Percentiles rank a stretch among this genome's conserved stretches.
phyloP scores from a whole-genome alignment of 352 stramenopile species.

The Globisporangium okanoganense region DNA sequence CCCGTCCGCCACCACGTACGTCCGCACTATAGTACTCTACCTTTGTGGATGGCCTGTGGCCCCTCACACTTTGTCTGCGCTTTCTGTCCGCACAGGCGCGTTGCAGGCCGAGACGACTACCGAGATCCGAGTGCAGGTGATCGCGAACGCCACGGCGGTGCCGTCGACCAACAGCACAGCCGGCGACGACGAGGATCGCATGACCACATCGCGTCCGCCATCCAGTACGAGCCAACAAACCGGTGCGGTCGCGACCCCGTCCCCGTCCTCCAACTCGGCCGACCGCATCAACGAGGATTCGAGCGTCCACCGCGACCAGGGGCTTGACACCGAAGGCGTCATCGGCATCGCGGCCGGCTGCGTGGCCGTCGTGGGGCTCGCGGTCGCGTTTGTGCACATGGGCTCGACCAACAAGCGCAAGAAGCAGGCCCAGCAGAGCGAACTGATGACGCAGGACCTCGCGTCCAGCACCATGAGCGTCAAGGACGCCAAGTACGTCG shows the following conservation, averaged over 20 bases:
- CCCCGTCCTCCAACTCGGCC: not conserved
- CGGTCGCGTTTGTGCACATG: slow-evolving; percentile 10
- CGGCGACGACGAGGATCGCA: not conserved
- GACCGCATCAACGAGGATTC: not conserved
- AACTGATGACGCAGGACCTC: slow-evolving; percentile 1
- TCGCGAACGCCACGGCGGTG: not conserved
- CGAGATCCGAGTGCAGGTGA: not conserved
- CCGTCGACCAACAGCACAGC: not conserved
- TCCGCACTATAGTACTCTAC: too few species aligned
- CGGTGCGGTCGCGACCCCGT: not conserved
- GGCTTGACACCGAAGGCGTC: slow-evolving; percentile 1
- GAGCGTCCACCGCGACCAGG: not conserved
- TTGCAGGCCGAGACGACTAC: not conserved
- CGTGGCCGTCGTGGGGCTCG: slow-evolving; percentile 6
- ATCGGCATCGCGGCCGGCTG: slow-evolving; percentile 9
- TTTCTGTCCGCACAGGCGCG: not conserved
- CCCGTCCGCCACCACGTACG: slow-evolving; percentile 1
- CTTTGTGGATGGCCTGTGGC: not conserved
- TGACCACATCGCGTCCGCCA: not conserved
- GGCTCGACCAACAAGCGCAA: slow-evolving; percentile 9
- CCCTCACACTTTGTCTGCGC: not conserved
- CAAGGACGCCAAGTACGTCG: slow-evolving; percentile 16
- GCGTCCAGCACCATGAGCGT: slow-evolving; percentile 10
- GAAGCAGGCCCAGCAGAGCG: not conserved
- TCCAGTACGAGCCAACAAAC: not conserved